A percentile compares a stretch with the other conserved stretches of the same genome.
phyloP scores from a whole-genome alignment of 2,329 filamentous ascomycete species.

The Fusarium paranaense region DNA sequence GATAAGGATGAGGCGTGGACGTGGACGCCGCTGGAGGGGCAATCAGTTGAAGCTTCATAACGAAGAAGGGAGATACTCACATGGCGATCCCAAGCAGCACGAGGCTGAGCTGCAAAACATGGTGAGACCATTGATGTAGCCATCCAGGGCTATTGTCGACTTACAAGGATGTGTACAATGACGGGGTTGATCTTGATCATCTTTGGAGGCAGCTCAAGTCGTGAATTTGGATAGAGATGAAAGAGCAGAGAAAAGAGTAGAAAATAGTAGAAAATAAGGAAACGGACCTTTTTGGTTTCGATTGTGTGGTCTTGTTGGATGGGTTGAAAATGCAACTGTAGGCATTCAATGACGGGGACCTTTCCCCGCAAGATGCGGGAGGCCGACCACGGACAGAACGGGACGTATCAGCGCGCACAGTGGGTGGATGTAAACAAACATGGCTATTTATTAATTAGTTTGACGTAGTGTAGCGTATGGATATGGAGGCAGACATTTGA shows the following conservation, averaged over 20 bases:
- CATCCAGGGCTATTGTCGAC: neutral
- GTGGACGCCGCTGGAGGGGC: slow-evolving; percentile 51
- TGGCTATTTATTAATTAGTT: neutral
- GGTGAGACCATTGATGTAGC: neutral
- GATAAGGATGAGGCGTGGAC: slow-evolving; percentile 53
- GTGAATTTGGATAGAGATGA: neutral
- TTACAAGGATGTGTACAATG: slow-evolving; percentile 48
- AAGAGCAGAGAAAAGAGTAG: neutral
- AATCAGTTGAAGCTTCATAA: neutral
- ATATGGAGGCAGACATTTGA: neutral
- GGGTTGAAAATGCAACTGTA: neutral
- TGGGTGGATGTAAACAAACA: neutral
- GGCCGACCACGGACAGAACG: slow-evolving; percentile 11
- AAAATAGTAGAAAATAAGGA: neutral
- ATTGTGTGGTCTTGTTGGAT: neutral
- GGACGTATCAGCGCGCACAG: neutral
- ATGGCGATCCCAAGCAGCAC: slow-evolving; percentile 48
- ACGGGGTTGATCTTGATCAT: slow-evolving; percentile 47
- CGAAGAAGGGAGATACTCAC: slow-evolving; percentile 30
- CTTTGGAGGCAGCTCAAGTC: slow-evolving; percentile 10
- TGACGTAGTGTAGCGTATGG: neutral
- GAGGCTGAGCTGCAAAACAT: slow-evolving; percentile 41
- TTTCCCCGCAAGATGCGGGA: slow-evolving; percentile 23
- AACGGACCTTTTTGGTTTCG: neutral
- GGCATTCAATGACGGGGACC: slow-evolving; percentile 1